Conservation (phyloP, 345 rosid genomes). For the Populus alba region DNA sequence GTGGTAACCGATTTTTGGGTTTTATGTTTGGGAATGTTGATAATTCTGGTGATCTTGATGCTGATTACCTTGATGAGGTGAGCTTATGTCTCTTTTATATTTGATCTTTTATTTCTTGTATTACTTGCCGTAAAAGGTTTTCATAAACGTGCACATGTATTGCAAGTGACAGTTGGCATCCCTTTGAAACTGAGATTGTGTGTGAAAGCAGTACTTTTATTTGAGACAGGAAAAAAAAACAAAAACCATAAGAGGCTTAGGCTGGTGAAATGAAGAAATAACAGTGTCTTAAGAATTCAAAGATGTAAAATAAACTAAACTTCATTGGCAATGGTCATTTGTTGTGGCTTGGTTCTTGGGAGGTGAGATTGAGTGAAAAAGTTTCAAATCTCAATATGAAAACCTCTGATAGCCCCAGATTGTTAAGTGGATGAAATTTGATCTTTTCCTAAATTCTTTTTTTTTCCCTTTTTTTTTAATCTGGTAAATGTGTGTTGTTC, state of each 20-base stretch:
- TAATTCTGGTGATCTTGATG: constrained; percentile 91
- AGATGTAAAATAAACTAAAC: not conserved
- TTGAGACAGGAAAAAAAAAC: not conserved
- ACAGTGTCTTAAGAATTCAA: too few species aligned
- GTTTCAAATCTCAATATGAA: not conserved
- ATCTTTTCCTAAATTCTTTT: too few species aligned
- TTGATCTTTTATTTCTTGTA: not conserved
- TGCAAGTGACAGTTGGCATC: not conserved
- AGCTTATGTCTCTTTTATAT: constrained; percentile 11
- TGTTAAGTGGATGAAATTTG: too few species aligned
- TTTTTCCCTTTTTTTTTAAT: too few species aligned
- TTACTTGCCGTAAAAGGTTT: not conserved
- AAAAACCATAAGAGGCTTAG: not conserved
- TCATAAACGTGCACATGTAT: not conserved
- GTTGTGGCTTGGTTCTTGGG: not conserved
- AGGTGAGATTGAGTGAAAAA: not conserved
- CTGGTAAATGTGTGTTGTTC: too few species aligned
- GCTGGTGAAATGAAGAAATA: not conserved
- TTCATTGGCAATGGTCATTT: not conserved
- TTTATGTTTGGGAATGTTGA: constrained; percentile 98
- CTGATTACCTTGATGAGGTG: constrained; percentile 97
- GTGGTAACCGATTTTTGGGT: constrained; percentile 73
- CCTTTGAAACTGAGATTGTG: not conserved
- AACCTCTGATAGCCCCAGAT: too few species aligned
- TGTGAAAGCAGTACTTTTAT: not conserved